A percentile compares a stretch with the other conserved stretches of the same genome.
Evolutionary conservation across 768 basidiomycete species (phyloP).

Genomic region (Pleurotus giganteus): DNA sequence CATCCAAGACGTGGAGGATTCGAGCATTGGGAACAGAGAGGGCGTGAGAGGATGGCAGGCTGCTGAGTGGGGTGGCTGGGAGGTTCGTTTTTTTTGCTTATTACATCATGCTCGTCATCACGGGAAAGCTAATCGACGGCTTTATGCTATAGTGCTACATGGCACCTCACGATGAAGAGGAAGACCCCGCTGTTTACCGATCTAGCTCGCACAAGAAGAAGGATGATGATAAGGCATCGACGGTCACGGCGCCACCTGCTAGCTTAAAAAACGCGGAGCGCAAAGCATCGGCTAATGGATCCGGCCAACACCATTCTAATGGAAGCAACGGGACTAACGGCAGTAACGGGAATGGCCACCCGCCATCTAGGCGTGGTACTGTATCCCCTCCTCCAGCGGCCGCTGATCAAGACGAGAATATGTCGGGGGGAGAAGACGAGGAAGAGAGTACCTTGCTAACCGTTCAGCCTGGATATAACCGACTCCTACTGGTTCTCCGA

Average conservation of each 20-base stretch:
- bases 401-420: slow-evolving; percentile 41
- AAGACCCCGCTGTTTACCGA: slow-evolving; percentile 93
- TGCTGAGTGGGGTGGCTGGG: slow-evolving; percentile 92
- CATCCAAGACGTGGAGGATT: slow-evolving; percentile 30
- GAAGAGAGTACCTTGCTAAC: slow-evolving; percentile 81
- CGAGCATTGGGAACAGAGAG: slow-evolving; percentile 17
- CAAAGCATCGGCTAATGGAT: not conserved
- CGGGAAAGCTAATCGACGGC: not conserved
- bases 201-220: slow-evolving; percentile 49
- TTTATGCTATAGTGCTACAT: slow-evolving; percentile 72
- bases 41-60: slow-evolving; percentile 56
- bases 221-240: slow-evolving; percentile 17
- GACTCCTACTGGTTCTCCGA: slow-evolving; percentile 82
- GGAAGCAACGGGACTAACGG: not conserved
- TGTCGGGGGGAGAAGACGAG: slow-evolving; percentile 51
- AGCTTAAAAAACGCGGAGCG: slow-evolving; percentile 2
- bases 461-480: slow-evolving; percentile 88
- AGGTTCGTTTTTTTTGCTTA: slow-evolving; percentile 46
- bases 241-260: slow-evolving; percentile 16
- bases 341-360: slow-evolving; percentile 3
- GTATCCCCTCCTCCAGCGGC: slow-evolving; percentile 15
- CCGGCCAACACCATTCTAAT: not conserved
- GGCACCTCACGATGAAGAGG: slow-evolving; percentile 91
- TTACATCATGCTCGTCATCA: slow-evolving; percentile 3
- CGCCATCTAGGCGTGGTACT: slow-evolving; percentile 15